Conservation (phyloP, 768 basidiomycete species). For the Strobilomyces echinocephalus region DNA sequence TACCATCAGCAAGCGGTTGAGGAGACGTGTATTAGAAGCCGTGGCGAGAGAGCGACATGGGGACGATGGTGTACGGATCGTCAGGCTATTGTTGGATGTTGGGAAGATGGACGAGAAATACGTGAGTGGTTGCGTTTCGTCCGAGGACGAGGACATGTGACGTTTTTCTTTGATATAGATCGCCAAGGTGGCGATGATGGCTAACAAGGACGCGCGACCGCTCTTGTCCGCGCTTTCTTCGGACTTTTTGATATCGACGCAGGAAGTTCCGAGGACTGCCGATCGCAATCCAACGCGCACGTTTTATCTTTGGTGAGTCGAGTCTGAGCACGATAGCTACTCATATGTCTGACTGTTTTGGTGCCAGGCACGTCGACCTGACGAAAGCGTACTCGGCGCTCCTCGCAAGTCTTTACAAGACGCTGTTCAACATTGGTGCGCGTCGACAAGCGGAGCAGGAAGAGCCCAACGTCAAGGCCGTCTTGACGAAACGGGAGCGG, state of each 20-base stretch:
- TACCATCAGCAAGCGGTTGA: slow-evolving; percentile 60
- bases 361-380: slow-evolving; percentile 80
- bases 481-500: slow-evolving; percentile 77
- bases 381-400: slow-evolving; percentile 76
- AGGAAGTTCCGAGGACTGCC: slow-evolving; percentile 88
- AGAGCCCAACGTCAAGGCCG: slow-evolving; percentile 56
- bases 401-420: slow-evolving; percentile 80
- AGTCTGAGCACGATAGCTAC: not conserved
- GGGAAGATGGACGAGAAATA: slow-evolving; percentile 96
- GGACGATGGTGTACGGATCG: slow-evolving; percentile 73
- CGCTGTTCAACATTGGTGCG: slow-evolving; percentile 76
- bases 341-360: not conserved
- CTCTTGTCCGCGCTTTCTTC: slow-evolving; percentile 73
- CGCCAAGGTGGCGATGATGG: slow-evolving; percentile 90
- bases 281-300: slow-evolving; percentile 87
- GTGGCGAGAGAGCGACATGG: slow-evolving; percentile 82
- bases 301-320: slow-evolving; percentile 81
- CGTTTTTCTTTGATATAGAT: slow-evolving; percentile 49
- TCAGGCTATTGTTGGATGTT: slow-evolving; percentile 70
- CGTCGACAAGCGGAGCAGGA: slow-evolving; percentile 73
- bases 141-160: not conserved
- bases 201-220: slow-evolving; percentile 80
- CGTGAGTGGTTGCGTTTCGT: slow-evolving; percentile 38
- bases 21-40: slow-evolving; percentile 68
- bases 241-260: slow-evolving; percentile 81